Conservation (phyloP, 225 moss, liverwort and hornwort species). For the Pseudisothecium myosuroides region DNA sequence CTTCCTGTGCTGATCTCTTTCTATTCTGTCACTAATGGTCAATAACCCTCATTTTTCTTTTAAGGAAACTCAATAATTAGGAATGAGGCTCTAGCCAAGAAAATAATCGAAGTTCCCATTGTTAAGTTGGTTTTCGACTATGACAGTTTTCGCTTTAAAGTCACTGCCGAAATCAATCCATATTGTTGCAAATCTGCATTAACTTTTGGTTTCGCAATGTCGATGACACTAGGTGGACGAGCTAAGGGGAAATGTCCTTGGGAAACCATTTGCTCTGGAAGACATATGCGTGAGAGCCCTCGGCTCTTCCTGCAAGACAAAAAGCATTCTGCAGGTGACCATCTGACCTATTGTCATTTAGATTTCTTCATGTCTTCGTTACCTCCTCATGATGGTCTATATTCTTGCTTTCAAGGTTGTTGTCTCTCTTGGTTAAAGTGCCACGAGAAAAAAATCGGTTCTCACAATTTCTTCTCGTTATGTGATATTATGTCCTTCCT, state of each 20-base stretch:
- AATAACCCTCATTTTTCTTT: neutral
- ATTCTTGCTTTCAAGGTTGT: neutral
- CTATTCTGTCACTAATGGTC: neutral
- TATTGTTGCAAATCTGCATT: neutral
- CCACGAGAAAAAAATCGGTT: neutral
- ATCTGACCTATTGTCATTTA: neutral
- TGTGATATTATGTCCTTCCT: neutral
- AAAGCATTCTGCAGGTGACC: slow-evolving; percentile 85
- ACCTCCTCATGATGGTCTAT: neutral
- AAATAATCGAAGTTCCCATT: neutral
- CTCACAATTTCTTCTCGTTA: neutral
- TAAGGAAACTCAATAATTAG: neutral
- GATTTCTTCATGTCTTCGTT: neutral
- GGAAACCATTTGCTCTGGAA: slow-evolving; percentile 44
- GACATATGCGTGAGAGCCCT: slow-evolving; percentile 65
- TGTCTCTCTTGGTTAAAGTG: neutral
- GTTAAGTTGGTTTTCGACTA: neutral
- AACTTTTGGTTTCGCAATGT: neutral
- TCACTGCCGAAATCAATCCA: neutral
- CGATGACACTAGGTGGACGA: slow-evolving; percentile 43
- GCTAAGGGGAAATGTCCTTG: slow-evolving; percentile 38
- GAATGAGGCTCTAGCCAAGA: neutral
- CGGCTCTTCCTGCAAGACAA: slow-evolving; percentile 70
- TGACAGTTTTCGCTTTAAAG: neutral
- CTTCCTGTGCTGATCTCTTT: neutral